Percentiles rank a stretch among this genome's conserved stretches.
These are phyloP conservation scores for Aureobasidium mangrovei DNA, from an alignment of 2,329 filamentous ascomycete genomes.

Conservation along the genomic window DNA sequence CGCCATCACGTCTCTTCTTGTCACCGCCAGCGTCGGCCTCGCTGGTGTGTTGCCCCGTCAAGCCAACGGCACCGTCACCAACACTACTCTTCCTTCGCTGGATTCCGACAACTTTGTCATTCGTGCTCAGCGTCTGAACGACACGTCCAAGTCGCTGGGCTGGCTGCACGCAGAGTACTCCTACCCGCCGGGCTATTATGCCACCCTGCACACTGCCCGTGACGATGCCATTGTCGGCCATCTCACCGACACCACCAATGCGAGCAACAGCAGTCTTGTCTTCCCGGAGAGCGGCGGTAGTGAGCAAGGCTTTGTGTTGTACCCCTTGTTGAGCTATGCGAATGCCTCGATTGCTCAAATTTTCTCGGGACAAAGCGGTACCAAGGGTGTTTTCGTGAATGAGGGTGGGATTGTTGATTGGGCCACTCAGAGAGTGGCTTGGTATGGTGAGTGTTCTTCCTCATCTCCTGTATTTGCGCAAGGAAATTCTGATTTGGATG, in stretches of 20 bases:
- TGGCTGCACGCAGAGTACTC: slow-evolving; percentile 16
- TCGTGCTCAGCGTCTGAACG: slow-evolving; percentile 11
- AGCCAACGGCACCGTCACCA: background rate
- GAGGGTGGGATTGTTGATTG: slow-evolving; percentile 15
- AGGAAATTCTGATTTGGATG: background rate
- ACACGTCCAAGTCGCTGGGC: slow-evolving; percentile 15
- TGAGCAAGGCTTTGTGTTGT: slow-evolving; percentile 14
- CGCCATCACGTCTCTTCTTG: background rate
- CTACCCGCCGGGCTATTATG: slow-evolving; percentile 15
- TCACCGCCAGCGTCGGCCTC: background rate
- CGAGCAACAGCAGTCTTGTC: slow-evolving; percentile 12
- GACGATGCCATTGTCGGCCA: slow-evolving; percentile 14
- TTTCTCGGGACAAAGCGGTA: slow-evolving; percentile 15
- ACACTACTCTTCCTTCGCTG: slow-evolving; percentile 2
- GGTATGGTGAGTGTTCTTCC: slow-evolving; percentile 14
- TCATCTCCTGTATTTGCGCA: background rate
- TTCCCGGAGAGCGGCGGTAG: slow-evolving; percentile 2
- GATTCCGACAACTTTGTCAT: slow-evolving; percentile 15
- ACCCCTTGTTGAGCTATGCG: slow-evolving; percentile 9
- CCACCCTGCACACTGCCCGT: slow-evolving; percentile 12
- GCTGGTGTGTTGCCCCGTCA: slow-evolving; percentile 3
- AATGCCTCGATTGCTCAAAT: slow-evolving; percentile 15
- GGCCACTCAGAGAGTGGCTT: slow-evolving; percentile 13
- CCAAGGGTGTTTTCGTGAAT: slow-evolving; percentile 16
- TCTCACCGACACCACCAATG: slow-evolving; percentile 15